phyloP scores from a whole-genome alignment of 148 eudicot genomes.

The Rhododendron simsii region DNA sequence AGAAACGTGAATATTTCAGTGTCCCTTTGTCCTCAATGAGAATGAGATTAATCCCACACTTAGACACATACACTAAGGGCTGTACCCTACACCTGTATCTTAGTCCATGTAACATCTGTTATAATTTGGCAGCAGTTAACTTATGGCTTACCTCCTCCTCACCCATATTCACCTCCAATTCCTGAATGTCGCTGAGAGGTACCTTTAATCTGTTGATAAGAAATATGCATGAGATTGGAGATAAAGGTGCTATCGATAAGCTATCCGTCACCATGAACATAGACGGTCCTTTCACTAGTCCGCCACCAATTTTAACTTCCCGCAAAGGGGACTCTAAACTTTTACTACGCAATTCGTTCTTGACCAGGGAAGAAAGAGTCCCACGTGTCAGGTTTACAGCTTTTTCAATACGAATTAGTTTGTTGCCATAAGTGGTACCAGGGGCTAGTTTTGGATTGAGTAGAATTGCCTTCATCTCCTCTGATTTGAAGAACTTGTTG shows the following conservation, averaged over 20 bases:
- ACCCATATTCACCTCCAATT: slow-evolving; percentile 3
- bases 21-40: background rate
- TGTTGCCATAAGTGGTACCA: slow-evolving; percentile 1
- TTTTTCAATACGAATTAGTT: background rate
- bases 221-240: background rate
- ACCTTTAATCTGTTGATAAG: background rate
- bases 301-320: background rate
- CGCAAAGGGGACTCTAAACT: background rate
- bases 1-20: background rate
- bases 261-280: slow-evolving; percentile 9
- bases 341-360: too few species aligned
- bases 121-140: background rate
- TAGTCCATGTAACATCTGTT: background rate
- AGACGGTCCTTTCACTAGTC: background rate
- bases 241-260: slow-evolving; percentile 8
- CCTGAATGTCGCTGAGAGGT: background rate
- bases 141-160: slow-evolving; percentile 8
- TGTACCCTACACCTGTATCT: background rate
- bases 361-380: background rate
- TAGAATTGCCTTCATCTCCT: slow-evolving; percentile 13
- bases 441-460: slow-evolving; percentile 13
- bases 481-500: background rate
- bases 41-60: background rate
- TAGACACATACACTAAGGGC: background rate
- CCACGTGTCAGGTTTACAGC: background rate